A percentile compares a stretch with the other conserved stretches of the same genome.
Conservation (phyloP, 768 basidiomycete genomes). For the Gelatoporia subvermispora region DNA sequence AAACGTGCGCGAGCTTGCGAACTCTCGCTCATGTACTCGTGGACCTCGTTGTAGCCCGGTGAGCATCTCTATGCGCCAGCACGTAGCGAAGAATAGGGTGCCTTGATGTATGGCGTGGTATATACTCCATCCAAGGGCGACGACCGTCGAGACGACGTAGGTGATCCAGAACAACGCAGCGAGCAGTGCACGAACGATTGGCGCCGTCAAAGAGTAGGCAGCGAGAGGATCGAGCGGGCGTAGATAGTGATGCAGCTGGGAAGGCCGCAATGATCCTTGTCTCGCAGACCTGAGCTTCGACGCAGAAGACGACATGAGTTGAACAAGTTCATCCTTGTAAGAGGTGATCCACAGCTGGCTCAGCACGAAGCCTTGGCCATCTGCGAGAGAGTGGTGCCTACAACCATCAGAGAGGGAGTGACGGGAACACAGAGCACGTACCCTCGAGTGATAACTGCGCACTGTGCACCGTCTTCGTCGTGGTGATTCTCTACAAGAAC, state of each 20-base stretch:
- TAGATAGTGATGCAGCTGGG: slow-evolving; percentile 12
- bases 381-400: slow-evolving; percentile 20
- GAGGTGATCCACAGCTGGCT: slow-evolving; percentile 21
- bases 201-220: slow-evolving; percentile 4
- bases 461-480: slow-evolving; percentile 17
- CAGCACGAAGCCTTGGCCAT: slow-evolving; percentile 21
- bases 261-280: slow-evolving; percentile 14
- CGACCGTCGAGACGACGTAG: slow-evolving; percentile 1
- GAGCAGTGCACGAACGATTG: slow-evolving; percentile 12
- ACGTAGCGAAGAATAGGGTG: slow-evolving; percentile 13
- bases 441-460: slow-evolving; percentile 16
- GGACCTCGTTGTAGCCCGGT: slow-evolving; percentile 7
- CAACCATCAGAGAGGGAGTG: neutral
- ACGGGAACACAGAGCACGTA: neutral
- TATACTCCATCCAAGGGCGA: slow-evolving; percentile 11
- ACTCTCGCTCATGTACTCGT: slow-evolving; percentile 11
- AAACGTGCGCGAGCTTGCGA: slow-evolving; percentile 15
- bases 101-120: slow-evolving; percentile 12
- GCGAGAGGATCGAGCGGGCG: slow-evolving; percentile 13
- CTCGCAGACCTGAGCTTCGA: slow-evolving; percentile 6
- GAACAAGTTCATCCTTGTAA: slow-evolving; percentile 15
- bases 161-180: slow-evolving; percentile 13
- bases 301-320: slow-evolving; percentile 10
- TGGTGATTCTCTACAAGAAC: slow-evolving; percentile 17
- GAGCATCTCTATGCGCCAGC: slow-evolving; percentile 22